Evolutionary conservation across 208 protist genomes (phyloP), one percentile per base, ranked within the genome.

Genomic region (Herpetomonas tarakana): DNA sequence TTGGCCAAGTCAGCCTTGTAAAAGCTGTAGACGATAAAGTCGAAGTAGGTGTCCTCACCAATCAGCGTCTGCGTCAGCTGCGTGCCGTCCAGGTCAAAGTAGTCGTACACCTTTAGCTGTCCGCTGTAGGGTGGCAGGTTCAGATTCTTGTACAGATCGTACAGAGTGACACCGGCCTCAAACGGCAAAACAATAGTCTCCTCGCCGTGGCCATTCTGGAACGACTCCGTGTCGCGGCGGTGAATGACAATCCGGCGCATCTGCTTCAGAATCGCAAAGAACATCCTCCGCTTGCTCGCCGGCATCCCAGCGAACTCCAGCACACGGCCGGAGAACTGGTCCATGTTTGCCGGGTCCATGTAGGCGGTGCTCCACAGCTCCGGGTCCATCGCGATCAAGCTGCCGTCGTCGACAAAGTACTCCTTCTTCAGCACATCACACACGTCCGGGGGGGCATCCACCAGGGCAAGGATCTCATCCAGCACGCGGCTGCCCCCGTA

Each of bases 51-150:
- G 52, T 94, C 84, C 64, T 94, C 88, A 50, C 76, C 65, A 39
- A 78, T 78, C 29, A 94, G 63, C 26, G 88, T 94, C 26, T 85
- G 55, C n/a, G 74, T 62, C 22, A 73, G 65, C 54, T 63, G 62
- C 22, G 84, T 92, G 41, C 78, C 72, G 7, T 75, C 27, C 16
- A 80, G 19, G 58, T 94, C 85, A 12, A 87, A 51, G 51, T 78
- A 86, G 73, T 94, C 75, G 62, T 92, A 94, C 38, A 92, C 76
- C 64, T 94, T 94, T 25, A 94, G 60, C 63, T 94, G 83, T 14
- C 88, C 88, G 26, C 63, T 71, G 66, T 94, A 94, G 21, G 88
- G 88, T 28, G 26, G 18, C 22, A 92, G 27, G 25, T 71, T 77
- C 3, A 94, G 65, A 16, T 71, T 61, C 58, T 77, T 81, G 63